Evolutionary conservation across 2,329 filamentous ascomycete genomes (phyloP).

Genomic region (Phialophora expanda): DNA sequence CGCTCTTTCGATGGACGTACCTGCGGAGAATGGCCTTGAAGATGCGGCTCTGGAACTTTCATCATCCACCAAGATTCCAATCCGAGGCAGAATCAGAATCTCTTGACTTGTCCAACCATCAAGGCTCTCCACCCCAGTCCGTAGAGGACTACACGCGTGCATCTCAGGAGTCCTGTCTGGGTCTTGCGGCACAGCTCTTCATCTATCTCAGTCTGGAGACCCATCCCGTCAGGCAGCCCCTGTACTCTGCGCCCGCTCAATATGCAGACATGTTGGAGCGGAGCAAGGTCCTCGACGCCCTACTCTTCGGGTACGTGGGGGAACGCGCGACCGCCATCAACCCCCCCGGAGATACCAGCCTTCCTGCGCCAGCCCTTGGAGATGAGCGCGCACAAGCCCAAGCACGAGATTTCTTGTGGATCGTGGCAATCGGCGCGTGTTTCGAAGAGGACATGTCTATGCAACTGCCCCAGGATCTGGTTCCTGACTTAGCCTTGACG

Average conservation of each 20-base stretch:
- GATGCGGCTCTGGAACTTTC: slow-evolving; percentile 17
- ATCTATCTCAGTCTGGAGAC: slow-evolving; percentile 20
- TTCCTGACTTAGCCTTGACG: background rate
- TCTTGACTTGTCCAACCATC: background rate
- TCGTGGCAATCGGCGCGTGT: slow-evolving; percentile 14
- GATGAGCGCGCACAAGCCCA: background rate
- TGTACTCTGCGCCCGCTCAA: slow-evolving; percentile 3
- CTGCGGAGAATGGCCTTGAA: slow-evolving; percentile 16
- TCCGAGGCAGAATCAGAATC: background rate
- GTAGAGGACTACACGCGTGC: background rate
- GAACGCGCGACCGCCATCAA: background rate
- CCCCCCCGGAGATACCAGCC: background rate
- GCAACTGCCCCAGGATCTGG: slow-evolving; percentile 2
- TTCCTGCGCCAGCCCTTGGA: background rate
- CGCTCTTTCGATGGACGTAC: slow-evolving; percentile 13
- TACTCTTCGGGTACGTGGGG: background rate
- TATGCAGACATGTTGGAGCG: slow-evolving; percentile 12
- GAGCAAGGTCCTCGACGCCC: slow-evolving; percentile 2
- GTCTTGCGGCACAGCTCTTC: slow-evolving; percentile 16
- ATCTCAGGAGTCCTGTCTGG: slow-evolving; percentile 1
- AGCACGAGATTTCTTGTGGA: slow-evolving; percentile 16
- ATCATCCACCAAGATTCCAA: background rate
- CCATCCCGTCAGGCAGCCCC: slow-evolving; percentile 11
- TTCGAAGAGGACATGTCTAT: slow-evolving; percentile 11
- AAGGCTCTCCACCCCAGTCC: background rate